A percentile compares a stretch with the other conserved stretches of the same genome.
Evolutionary conservation across 306 rosid species (phyloP).

Genomic region (Rosa chinensis): DNA sequence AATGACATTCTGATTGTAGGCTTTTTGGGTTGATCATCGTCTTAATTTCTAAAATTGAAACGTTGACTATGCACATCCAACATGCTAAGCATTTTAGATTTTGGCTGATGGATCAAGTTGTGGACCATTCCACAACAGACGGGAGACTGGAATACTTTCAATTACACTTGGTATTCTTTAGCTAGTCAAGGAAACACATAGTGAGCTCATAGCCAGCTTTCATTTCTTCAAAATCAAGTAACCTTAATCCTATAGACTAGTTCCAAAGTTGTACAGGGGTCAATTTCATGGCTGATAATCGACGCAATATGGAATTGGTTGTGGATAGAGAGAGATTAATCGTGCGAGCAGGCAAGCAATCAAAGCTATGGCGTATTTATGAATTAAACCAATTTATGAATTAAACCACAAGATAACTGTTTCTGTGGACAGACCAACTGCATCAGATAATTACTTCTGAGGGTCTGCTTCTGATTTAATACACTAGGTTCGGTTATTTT

Average conservation of each 20-base stretch:
- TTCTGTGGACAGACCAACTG: neutral
- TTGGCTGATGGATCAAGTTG: neutral
- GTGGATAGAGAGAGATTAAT: neutral
- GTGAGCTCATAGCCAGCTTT: slow-evolving; percentile 1
- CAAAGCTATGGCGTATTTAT: neutral
- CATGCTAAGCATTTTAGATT: neutral
- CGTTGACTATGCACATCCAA: neutral
- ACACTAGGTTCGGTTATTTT: neutral
- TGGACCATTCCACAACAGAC: neutral
- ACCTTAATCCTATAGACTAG: neutral
- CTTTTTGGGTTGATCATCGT: neutral
- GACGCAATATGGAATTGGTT: neutral
- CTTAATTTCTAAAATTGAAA: neutral
- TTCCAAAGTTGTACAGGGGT: slow-evolving; percentile 5
- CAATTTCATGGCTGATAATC: neutral
- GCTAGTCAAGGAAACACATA: neutral
- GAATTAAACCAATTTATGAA: slow-evolving; percentile 1
- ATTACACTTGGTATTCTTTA: neutral
- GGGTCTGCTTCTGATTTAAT: neutral
- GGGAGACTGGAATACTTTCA: too few species aligned
- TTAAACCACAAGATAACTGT: neutral
- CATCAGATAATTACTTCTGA: neutral
- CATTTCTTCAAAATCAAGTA: slow-evolving; percentile 12
- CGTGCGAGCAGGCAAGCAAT: neutral
- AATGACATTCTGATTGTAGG: neutral